Conservation (phyloP, 768 basidiomycete species). For the Strobilomyces confusus region DNA sequence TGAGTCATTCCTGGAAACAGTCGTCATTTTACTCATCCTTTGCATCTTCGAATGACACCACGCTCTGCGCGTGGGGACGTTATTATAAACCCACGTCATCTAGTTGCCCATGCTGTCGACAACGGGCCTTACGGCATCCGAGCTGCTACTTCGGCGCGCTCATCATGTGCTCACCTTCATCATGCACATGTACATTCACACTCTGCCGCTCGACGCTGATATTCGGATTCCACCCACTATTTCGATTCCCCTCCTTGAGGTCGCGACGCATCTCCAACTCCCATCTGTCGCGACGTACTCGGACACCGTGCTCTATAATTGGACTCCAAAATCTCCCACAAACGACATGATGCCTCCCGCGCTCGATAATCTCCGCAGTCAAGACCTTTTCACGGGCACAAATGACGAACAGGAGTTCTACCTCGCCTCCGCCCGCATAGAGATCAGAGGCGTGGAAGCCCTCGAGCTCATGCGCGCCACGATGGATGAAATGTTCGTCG, state of each 20-base stretch:
- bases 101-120: constrained; percentile 56
- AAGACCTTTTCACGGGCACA: constrained; percentile 73
- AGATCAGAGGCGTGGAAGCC: constrained; percentile 78
- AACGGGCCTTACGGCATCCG: constrained; percentile 43
- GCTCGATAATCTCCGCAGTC: constrained; percentile 57
- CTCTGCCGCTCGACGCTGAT: constrained; percentile 44
- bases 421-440: constrained; percentile 80
- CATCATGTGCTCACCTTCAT: constrained; percentile 72
- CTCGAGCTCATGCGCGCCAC: constrained; percentile 81
- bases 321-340: constrained; percentile 38
- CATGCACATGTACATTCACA: constrained; percentile 76
- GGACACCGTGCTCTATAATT: constrained; percentile 90
- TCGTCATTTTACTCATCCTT: not conserved
- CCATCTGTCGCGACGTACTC: constrained; percentile 90
- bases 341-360: constrained; percentile 32
- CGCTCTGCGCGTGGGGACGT: not conserved
- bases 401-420: constrained; percentile 85
- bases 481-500: constrained; percentile 87
- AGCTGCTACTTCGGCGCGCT: constrained; percentile 60
- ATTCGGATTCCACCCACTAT: constrained; percentile 67
- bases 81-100: not conserved
- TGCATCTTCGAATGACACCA: not conserved
- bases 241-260: constrained; percentile 69
- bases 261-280: constrained; percentile 66
- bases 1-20: constrained; percentile 25